A percentile compares a stretch with the other conserved stretches of the same genome.
These are phyloP conservation scores for Pholiota conissans DNA, from an alignment of 768 basidiomycete genomes.

Conservation along the genomic window DNA sequence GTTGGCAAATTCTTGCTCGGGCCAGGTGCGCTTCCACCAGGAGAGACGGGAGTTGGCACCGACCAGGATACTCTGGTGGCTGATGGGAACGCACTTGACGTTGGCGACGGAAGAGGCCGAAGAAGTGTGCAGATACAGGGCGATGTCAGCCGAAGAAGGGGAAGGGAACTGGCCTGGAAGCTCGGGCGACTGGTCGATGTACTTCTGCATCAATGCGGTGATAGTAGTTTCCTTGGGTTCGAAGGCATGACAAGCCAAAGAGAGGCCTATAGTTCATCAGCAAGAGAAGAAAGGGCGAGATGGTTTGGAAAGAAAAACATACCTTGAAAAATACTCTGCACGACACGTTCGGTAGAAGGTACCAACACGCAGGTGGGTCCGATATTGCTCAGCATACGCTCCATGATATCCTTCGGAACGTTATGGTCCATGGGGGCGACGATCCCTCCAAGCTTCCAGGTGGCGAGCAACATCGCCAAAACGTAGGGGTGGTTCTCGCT, in stretches of 20 bases:
- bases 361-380: conserved; percentile 27
- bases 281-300: neutral
- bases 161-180: conserved; percentile 19
- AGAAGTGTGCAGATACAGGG: conserved; percentile 33
- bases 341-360: conserved; percentile 19
- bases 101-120: conserved; percentile 32
- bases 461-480: conserved; percentile 29
- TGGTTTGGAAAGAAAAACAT: neutral
- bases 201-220: conserved; percentile 26
- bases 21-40: conserved; percentile 30
- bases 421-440: conserved; percentile 33
- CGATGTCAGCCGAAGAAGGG: conserved; percentile 22
- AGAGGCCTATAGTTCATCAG: conserved; percentile 12
- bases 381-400: conserved; percentile 30
- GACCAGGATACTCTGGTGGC: conserved; percentile 27
- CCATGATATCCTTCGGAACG: conserved; percentile 30
- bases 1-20: conserved; percentile 22
- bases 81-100: conserved; percentile 35
- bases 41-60: conserved; percentile 23
- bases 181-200: conserved; percentile 23
- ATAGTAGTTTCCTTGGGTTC: conserved; percentile 26
- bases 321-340: conserved; percentile 26
- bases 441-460: conserved; percentile 34
- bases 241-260: conserved; percentile 19
- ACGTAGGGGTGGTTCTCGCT: conserved; percentile 35